phyloP scores from a whole-genome alignment of 2,329 filamentous ascomycete genomes.

The Fusarium citri region DNA sequence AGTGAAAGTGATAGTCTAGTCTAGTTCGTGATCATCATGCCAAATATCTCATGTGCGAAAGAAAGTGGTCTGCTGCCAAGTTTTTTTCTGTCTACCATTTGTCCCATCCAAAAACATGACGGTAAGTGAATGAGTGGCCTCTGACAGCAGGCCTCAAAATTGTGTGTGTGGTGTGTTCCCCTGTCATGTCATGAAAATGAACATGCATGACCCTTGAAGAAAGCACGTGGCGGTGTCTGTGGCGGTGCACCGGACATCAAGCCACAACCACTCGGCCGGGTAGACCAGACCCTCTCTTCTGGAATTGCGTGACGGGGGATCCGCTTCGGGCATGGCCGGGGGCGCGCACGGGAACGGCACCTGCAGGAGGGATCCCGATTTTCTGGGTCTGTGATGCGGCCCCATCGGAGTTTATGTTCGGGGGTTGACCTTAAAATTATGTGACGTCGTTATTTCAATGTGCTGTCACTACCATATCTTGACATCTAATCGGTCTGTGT shows the following conservation, averaged over 20 bases:
- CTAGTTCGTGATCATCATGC: constrained; percentile 19
- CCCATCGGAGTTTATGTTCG: constrained; percentile 15
- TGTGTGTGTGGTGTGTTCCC: not conserved
- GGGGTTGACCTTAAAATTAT: not conserved
- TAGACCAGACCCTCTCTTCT: not conserved
- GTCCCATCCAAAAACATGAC: constrained; percentile 7
- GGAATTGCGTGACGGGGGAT: constrained; percentile 13
- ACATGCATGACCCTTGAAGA: constrained; percentile 30
- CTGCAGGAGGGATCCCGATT: constrained; percentile 37
- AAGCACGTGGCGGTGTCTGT: constrained; percentile 36
- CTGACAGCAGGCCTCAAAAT: constrained; percentile 34
- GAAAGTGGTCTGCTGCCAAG: constrained; percentile 37
- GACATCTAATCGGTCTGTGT: not conserved
- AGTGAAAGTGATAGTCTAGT: constrained; percentile 17
- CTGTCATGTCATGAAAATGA: constrained; percentile 17
- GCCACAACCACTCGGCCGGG: constrained; percentile 43
- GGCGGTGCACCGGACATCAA: constrained; percentile 32
- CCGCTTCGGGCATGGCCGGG: constrained; percentile 41
- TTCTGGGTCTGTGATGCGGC: constrained; percentile 28
- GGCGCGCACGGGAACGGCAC: constrained; percentile 13
- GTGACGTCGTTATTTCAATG: constrained; percentile 18
- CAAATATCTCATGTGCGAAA: constrained; percentile 18
- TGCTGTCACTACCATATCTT: not conserved
- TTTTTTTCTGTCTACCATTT: constrained; percentile 5
- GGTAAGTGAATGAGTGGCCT: not conserved